phyloP scores from a whole-genome alignment of 2,329 filamentous ascomycete species.

The Cadophora malorum region DNA sequence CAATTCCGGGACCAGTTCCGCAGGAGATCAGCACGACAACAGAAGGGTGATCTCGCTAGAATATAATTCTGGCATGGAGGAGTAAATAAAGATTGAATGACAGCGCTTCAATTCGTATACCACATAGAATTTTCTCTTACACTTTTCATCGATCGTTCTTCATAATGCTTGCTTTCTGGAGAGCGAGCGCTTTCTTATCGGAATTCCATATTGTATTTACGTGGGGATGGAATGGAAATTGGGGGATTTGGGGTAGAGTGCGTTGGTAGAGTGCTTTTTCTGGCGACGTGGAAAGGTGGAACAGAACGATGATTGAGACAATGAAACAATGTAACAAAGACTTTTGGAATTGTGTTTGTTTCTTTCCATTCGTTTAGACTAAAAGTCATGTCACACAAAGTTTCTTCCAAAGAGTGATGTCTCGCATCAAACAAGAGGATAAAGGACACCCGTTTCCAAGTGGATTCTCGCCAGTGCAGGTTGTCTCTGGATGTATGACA shows the following conservation, averaged over 20 bases:
- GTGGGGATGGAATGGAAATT: no score
- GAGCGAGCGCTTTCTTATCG: constrained; percentile 4
- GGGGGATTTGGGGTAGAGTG: not conserved
- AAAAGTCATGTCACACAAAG: not conserved
- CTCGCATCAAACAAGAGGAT: not conserved
- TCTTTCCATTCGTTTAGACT: not conserved
- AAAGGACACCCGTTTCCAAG: not conserved
- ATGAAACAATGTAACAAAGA: constrained; percentile 16
- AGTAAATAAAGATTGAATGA: constrained; percentile 18
- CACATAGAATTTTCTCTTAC: constrained; percentile 10
- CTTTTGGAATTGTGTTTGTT: not conserved
- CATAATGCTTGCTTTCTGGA: constrained; percentile 15
- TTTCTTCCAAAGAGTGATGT: not conserved
- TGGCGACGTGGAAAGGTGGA: not conserved
- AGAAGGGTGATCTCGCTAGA: constrained; percentile 45
- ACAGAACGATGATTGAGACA: not conserved
- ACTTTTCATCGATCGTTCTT: not conserved
- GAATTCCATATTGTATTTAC: constrained; percentile 9
- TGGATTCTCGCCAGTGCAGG: constrained; percentile 4
- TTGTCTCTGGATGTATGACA: not conserved
- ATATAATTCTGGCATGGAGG: constrained; percentile 33
- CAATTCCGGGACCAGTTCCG: constrained; percentile 69
- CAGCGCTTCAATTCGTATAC: constrained; percentile 18
- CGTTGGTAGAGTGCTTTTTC: not conserved
- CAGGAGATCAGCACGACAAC: constrained; percentile 54